phyloP scores from a whole-genome alignment of 495 filamentous ascomycete genomes.

The Podospora comata region DNA sequence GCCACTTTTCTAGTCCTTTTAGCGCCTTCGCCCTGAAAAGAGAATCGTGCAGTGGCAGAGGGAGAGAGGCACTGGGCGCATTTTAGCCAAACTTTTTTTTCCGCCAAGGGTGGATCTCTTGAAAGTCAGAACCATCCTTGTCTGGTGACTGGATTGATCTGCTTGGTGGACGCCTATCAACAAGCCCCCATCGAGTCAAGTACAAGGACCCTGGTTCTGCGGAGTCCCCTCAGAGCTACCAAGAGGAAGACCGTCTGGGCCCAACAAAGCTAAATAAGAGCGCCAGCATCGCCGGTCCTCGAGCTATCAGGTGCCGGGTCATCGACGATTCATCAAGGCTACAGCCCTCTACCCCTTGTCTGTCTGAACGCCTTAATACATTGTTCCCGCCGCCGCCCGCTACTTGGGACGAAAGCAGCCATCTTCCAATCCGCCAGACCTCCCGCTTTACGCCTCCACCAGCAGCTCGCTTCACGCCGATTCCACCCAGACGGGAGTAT shows the following conservation, averaged over 20 bases:
- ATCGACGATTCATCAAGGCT: neutral
- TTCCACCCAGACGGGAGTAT: slow-evolving; percentile 39
- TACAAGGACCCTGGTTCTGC: neutral
- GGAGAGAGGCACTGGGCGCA: neutral
- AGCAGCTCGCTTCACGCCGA: slow-evolving; percentile 13
- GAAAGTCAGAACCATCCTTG: neutral
- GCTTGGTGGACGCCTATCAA: neutral
- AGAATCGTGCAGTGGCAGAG: neutral
- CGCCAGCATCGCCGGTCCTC: neutral
- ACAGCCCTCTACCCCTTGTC: neutral
- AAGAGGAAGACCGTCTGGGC: too few species aligned
- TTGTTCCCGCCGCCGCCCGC: neutral
- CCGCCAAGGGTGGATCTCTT: neutral
- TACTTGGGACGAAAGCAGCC: neutral
- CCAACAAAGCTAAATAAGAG: too few species aligned
- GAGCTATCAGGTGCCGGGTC: neutral
- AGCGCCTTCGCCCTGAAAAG: neutral
- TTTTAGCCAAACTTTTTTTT: neutral
- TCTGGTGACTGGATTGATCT: neutral
- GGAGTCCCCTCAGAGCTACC: too few species aligned
- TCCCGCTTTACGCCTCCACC: neutral
- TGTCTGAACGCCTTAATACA: neutral
- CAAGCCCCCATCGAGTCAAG: neutral
- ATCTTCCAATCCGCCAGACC: neutral
- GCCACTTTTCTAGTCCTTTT: neutral